Evolutionary conservation across 257 asterid genomes (phyloP).

Genomic region (Sherardia arvensis): DNA sequence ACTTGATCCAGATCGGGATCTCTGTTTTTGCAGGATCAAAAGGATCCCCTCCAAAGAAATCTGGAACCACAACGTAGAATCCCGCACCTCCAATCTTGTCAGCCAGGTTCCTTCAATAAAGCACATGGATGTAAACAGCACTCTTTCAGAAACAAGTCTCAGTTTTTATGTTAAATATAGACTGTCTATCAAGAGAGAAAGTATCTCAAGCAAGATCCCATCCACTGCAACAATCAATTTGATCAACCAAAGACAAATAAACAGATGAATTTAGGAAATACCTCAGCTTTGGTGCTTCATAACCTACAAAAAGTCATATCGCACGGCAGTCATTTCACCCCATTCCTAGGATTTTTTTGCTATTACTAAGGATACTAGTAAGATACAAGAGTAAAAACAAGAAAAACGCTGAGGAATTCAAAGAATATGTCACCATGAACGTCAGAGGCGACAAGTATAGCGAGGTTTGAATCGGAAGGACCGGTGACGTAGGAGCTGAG

Average conservation of each 20-base stretch:
- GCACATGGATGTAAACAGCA: too few species aligned
- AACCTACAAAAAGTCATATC: slow-evolving; percentile 14
- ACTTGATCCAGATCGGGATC: slow-evolving; percentile 35
- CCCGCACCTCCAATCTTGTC: slow-evolving; percentile 64
- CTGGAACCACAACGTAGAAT: slow-evolving; percentile 57
- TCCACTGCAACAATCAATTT: not conserved
- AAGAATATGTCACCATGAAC: slow-evolving; percentile 24
- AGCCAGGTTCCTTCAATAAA: slow-evolving; percentile 51
- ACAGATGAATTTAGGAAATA: not conserved
- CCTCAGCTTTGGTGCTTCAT: slow-evolving; percentile 26
- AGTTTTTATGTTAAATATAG: too few species aligned
- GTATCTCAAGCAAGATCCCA: not conserved
- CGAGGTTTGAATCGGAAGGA: slow-evolving; percentile 32
- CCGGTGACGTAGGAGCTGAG: slow-evolving; percentile 37
- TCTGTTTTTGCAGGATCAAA: slow-evolving; percentile 29
- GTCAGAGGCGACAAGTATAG: slow-evolving; percentile 44
- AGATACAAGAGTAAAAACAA: not conserved
- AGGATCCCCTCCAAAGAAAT: slow-evolving; percentile 51
- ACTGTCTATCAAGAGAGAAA: too few species aligned
- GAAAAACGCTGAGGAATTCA: not conserved
- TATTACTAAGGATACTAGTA: not conserved
- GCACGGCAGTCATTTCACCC: not conserved
- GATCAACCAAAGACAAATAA: not conserved
- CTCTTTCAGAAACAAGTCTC: too few species aligned
- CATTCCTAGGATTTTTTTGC: not conserved